phyloP scores from a whole-genome alignment of 441 rosid species.

The Syzygium malaccense region DNA sequence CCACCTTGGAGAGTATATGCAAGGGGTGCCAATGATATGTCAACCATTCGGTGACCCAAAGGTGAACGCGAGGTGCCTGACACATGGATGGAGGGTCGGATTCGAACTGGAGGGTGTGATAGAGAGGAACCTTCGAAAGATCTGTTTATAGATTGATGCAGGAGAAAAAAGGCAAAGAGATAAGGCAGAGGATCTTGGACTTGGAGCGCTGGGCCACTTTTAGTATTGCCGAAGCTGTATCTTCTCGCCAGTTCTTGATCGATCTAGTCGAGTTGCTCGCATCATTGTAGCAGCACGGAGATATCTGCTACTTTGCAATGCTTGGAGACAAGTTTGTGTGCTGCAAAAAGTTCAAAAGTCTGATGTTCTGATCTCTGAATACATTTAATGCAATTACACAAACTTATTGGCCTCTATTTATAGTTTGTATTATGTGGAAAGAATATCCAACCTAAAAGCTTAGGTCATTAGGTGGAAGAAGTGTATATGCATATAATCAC shows the following conservation, averaged over 20 bases:
- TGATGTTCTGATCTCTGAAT: too few species aligned
- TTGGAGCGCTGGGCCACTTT: not conserved
- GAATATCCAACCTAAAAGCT: too few species aligned
- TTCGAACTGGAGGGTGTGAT: not conserved
- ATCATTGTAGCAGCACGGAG: not conserved
- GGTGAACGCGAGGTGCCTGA: not conserved
- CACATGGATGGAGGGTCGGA: not conserved
- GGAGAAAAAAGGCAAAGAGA: not conserved
- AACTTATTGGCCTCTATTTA: too few species aligned
- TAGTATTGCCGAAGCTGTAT: not conserved
- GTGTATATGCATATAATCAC: too few species aligned
- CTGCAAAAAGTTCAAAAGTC: not conserved
- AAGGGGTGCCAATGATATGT: not conserved
- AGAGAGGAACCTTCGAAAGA: not conserved
- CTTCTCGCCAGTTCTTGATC: not conserved
- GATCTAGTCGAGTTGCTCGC: not conserved
- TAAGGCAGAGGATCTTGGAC: not conserved
- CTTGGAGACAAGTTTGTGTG: not conserved
- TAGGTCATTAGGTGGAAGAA: too few species aligned
- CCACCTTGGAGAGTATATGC: too few species aligned
- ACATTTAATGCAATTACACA: too few species aligned
- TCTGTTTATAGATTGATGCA: not conserved
- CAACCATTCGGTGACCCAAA: not conserved
- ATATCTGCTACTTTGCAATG: not conserved
- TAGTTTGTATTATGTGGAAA: too few species aligned